Evolutionary conservation across 345 rosid species (phyloP), one percentile per base, ranked within the genome.

Genomic region (Rubroshorea leprosula): DNA sequence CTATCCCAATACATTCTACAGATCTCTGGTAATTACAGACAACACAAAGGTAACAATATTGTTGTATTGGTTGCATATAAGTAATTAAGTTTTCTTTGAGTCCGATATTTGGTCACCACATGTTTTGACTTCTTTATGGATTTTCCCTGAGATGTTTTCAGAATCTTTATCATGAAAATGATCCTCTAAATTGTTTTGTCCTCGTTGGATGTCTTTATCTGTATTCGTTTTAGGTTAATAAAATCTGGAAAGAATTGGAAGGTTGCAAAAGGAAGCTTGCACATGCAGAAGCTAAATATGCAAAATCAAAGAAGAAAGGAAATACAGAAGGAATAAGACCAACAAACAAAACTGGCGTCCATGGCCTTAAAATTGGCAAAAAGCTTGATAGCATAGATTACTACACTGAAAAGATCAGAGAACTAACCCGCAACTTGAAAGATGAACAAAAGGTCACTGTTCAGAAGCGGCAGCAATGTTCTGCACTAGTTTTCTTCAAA

Each of bases 191-290:
- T n/a, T n/a, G n/a, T n/a, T n/a, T n/a, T n/a, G n/a, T n/a, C n/a
- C n/a, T n/a, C n/a, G n/a, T n/a, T n/a, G n/a, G n/a, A n/a, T n/a
- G n/a, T n/a, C n/a, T n/a, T n/a, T n/a, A n/a, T n/a, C n/a, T n/a
- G n/a, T n/a, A n/a, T 57, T 69, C 52, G 46, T 48, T 52, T 10
- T 64, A 91, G 98, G 93, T 80, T 57, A 71, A 88, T 73, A 88
- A 92, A 76, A 82, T 88, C 56, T 81, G 83, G 74, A 48, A 64
- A 57, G 72, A 78, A 18, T 61, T 92, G 72, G 95, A 84, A 74
- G 85, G 86, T 25, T 91, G 64, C 79, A 86, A 64, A 66, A 92
- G 84, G 81, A 91, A 88, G 77, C 95, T 88, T 50, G 84, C 65
- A 3, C 95, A 63, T 14, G 83, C 92, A 7, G 96, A 88, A 73